phyloP scores from a whole-genome alignment of 257 asterid genomes.

The Gentiana straminea region DNA sequence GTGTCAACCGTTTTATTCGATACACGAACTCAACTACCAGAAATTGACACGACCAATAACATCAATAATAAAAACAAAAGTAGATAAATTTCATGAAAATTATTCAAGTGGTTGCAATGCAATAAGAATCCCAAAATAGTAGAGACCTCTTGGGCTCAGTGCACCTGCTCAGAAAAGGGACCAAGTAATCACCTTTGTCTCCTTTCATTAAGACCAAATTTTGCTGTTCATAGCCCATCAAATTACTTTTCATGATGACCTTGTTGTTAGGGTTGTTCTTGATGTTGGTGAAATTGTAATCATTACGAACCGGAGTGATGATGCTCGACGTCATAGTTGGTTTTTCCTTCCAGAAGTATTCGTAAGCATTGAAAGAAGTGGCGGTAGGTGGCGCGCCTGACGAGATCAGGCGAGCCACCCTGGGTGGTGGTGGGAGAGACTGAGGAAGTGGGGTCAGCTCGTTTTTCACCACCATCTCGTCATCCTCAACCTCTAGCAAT shows the following conservation, averaged over 20 bases:
- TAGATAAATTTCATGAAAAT: too few species aligned
- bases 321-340: constrained; percentile 10
- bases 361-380: constrained; percentile 47
- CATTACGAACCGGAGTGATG: constrained; percentile 11
- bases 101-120: constrained; percentile 65
- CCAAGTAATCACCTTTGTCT: constrained; percentile 27
- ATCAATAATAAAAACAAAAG: too few species aligned
- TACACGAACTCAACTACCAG: too few species aligned
- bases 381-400: constrained; percentile 9
- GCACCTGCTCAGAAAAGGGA: constrained; percentile 49
- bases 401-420: constrained; percentile 23
- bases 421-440: constrained; percentile 36
- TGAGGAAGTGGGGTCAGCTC: constrained; percentile 17
- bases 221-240: constrained; percentile 10
- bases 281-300: constrained; percentile 1
- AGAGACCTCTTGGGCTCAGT: constrained; percentile 45
- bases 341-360: constrained; percentile 63
- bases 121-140: constrained; percentile 43
- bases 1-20: too few species aligned
- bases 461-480: constrained; percentile 1
- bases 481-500: constrained; percentile 10
- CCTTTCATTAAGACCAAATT: constrained; percentile 31
- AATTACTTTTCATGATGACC: background rate
- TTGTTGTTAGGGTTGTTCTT: constrained; percentile 11
- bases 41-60: too few species aligned